Evolutionary conservation across 768 basidiomycete genomes (phyloP).

Genomic region (Mycena indigotica): DNA sequence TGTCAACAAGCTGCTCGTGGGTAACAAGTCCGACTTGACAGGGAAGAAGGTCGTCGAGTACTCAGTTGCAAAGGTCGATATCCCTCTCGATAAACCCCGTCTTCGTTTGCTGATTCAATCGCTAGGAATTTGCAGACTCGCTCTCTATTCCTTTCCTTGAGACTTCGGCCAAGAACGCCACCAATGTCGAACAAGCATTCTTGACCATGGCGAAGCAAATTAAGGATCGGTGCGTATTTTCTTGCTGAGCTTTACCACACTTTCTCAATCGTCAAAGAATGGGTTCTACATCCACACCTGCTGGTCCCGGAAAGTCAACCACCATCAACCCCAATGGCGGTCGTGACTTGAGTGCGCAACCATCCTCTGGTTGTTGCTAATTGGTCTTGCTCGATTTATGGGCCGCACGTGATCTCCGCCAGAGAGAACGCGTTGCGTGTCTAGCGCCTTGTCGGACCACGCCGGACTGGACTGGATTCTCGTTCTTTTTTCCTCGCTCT

Average conservation of each 20-base stretch:
- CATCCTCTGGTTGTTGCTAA: constrained; percentile 63
- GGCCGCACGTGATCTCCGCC: neutral
- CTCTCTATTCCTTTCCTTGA: constrained; percentile 97
- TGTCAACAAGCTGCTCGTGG: constrained; percentile 98
- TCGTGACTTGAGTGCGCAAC: constrained; percentile 62
- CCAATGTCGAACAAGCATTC: constrained; percentile 98
- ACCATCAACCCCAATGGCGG: constrained; percentile 62
- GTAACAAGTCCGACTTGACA: constrained; percentile 98
- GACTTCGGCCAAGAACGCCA: constrained; percentile 95
- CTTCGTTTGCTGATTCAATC: neutral
- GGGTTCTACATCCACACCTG: constrained; percentile 55
- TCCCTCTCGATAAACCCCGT: neutral
- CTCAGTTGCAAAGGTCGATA: constrained; percentile 76
- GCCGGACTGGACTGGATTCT: constrained; percentile 20
- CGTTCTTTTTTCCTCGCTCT: constrained; percentile 19
- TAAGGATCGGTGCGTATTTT: constrained; percentile 21
- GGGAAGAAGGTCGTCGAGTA: constrained; percentile 85
- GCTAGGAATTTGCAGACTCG: constrained; percentile 84
- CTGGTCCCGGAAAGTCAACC: constrained; percentile 59
- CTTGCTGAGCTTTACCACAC: neutral
- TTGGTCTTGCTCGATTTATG: constrained; percentile 7
- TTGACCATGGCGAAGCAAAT: constrained; percentile 92
- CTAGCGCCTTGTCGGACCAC: constrained; percentile 15
- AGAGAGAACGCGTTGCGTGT: neutral
- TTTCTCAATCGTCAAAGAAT: constrained; percentile 43